Conservation (phyloP, 2,329 filamentous ascomycete genomes). For the Aulographum hederae region DNA sequence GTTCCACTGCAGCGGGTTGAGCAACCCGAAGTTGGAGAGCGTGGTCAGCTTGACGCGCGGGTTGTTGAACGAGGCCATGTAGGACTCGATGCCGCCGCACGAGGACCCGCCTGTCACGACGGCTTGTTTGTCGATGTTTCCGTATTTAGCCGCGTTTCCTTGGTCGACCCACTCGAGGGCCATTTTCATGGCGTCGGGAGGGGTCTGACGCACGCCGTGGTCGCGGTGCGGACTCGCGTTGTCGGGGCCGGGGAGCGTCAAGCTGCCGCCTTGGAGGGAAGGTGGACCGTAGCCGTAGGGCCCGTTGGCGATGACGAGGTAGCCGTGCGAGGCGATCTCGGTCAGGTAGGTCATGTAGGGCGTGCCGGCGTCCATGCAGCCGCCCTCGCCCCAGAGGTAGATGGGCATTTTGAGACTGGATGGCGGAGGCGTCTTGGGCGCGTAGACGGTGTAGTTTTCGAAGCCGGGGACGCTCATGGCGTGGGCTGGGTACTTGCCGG, state of each 20-base stretch:
- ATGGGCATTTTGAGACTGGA: slow-evolving; percentile 3
- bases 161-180: slow-evolving; percentile 4
- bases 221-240: too few relatives aligned
- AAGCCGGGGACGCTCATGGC: slow-evolving; percentile 1
- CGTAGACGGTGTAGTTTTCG: slow-evolving; percentile 3
- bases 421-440: slow-evolving; percentile 3
- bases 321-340: slow-evolving; percentile 4
- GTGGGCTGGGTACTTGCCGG: slow-evolving; percentile 4
- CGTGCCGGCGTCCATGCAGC: slow-evolving; percentile 2
- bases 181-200: slow-evolving; percentile 1
- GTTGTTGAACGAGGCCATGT: slow-evolving; percentile 3
- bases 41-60: slow-evolving; percentile 2
- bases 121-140: slow-evolving; percentile 1
- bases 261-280: not conserved
- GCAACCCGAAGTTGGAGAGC: slow-evolving; percentile 2
- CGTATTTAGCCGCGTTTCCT: slow-evolving; percentile 3
- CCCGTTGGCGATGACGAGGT: slow-evolving; percentile 4
- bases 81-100: slow-evolving; percentile 4
- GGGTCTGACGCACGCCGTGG: too few relatives aligned
- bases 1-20: slow-evolving; percentile 1
- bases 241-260: not conserved
- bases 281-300: not conserved
- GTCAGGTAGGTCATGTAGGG: slow-evolving; percentile 3
- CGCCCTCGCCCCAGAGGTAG: slow-evolving; percentile 5
- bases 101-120: slow-evolving; percentile 2